A percentile compares a stretch with the other conserved stretches of the same genome.
Conservation (phyloP, 2,329 filamentous ascomycete genomes). For the Davidsoniella virescens region DNA sequence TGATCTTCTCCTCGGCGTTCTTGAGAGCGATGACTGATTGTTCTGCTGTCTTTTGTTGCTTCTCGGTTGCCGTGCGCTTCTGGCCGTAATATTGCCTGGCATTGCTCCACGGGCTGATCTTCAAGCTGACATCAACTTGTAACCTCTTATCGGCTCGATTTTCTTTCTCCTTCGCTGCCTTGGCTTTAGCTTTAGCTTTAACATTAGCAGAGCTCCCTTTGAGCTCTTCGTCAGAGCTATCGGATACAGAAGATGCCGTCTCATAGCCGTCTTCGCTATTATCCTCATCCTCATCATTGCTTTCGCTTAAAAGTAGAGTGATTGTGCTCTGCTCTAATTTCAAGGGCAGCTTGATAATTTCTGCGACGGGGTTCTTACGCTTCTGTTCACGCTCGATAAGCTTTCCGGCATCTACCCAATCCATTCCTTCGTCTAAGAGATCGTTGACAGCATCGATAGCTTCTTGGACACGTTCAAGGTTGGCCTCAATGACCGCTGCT, state of each 20-base stretch:
- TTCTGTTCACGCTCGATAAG: constrained; percentile 78
- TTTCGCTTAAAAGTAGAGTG: constrained; percentile 62
- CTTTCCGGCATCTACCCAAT: constrained; percentile 83
- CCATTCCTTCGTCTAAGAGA: constrained; percentile 86
- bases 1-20: constrained; percentile 36
- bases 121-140: constrained; percentile 70
- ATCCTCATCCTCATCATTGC: constrained; percentile 45
- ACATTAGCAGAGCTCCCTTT: constrained; percentile 19
- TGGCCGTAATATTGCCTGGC: constrained; percentile 86
- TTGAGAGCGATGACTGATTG: constrained; percentile 73
- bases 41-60: constrained; percentile 71
- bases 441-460: constrained; percentile 85
- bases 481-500: constrained; percentile 78
- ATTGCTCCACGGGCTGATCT: constrained; percentile 71
- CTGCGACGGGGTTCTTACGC: constrained; percentile 67
- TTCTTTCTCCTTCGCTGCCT: constrained; percentile 17
- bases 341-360: constrained; percentile 71
- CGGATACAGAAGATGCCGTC: constrained; percentile 44
- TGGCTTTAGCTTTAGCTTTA: constrained; percentile 9
- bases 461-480: constrained; percentile 80
- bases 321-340: constrained; percentile 83
- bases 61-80: constrained; percentile 65
- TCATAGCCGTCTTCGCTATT: constrained; percentile 41
- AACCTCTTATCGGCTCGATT: constrained; percentile 38
- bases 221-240: constrained; percentile 26